Evolutionary conservation across 2,329 filamentous ascomycete genomes (phyloP).

Genomic region (Fusarium chuoi): DNA sequence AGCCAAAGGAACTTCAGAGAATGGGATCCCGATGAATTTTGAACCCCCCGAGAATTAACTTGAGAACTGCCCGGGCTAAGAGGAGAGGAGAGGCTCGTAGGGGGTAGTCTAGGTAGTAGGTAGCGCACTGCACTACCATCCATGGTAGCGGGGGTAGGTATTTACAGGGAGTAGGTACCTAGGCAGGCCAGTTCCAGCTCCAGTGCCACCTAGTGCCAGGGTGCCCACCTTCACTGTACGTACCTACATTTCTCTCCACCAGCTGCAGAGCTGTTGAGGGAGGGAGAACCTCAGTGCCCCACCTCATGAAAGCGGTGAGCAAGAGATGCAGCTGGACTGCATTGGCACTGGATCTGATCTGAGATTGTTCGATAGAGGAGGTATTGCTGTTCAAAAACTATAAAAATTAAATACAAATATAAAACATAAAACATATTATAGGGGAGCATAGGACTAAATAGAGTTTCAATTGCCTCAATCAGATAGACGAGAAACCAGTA

Average conservation of each 20-base stretch:
- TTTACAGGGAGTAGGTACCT: conserved; percentile 9
- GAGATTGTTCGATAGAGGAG: background rate
- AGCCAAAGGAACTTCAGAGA: conserved; percentile 30
- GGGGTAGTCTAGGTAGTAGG: background rate
- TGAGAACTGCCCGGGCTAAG: conserved; percentile 31
- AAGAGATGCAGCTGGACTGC: conserved; percentile 11
- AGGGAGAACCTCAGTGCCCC: conserved; percentile 24
- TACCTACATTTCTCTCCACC: background rate
- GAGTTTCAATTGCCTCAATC: background rate
- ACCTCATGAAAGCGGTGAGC: conserved; percentile 44
- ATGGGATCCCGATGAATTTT: conserved; percentile 41
- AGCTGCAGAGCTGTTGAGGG: conserved; percentile 18
- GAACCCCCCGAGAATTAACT: conserved; percentile 35
- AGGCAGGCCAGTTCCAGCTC: background rate
- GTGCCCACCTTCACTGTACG: conserved; percentile 21
- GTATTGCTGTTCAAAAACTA: background rate
- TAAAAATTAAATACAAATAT: background rate
- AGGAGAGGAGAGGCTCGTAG: conserved; percentile 12
- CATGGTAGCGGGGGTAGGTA: conserved; percentile 22
- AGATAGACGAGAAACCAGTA: background rate
- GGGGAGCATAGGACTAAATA: background rate
- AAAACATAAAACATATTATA: background rate
- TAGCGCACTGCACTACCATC: conserved; percentile 13
- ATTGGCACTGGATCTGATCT: conserved; percentile 2
- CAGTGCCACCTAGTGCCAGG: conserved; percentile 18